Evolutionary conservation across 2,329 filamentous ascomycete species (phyloP).

Genomic region (Pseudogymnoascus verrucosus): DNA sequence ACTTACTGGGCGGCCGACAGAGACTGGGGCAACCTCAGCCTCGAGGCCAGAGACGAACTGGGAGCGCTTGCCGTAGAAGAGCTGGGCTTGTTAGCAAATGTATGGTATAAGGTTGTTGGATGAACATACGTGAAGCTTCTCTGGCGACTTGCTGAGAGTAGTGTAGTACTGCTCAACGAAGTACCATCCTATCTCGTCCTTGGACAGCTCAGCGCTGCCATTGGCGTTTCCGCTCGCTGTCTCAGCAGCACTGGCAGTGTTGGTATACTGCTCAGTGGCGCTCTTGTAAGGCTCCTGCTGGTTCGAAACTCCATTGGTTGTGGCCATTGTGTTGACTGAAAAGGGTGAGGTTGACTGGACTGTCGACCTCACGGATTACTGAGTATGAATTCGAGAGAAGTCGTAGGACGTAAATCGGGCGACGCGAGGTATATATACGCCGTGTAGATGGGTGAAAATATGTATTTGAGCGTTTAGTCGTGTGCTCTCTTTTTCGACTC

Average conservation of each 20-base stretch:
- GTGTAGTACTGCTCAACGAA: conserved; percentile 99
- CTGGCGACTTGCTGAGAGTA: conserved; percentile 85
- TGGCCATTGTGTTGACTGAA: conserved; percentile 13
- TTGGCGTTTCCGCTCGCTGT: conserved; percentile 26
- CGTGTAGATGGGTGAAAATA: conserved; percentile 5
- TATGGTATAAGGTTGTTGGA: neutral
- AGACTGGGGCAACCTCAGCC: conserved; percentile 78
- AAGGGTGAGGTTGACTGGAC: conserved; percentile 3
- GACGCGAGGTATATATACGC: conserved; percentile 3
- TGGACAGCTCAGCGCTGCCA: conserved; percentile 48
- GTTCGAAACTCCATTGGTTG: conserved; percentile 29
- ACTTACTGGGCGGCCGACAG: conserved; percentile 78
- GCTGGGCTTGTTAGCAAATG: conserved; percentile 35
- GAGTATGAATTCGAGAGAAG: neutral
- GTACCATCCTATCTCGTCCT: conserved; percentile 98
- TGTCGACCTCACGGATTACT: neutral
- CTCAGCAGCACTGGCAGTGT: conserved; percentile 24
- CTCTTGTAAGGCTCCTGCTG: conserved; percentile 29
- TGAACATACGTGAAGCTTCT: conserved; percentile 71
- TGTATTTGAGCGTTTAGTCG: conserved; percentile 3
- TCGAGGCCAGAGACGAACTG: conserved; percentile 91
- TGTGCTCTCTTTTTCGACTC: neutral
- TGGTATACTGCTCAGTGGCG: conserved; percentile 26
- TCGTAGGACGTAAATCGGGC: neutral
- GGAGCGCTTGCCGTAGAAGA: conserved; percentile 95